These are phyloP conservation scores for Aspergillus sparsus DNA, from an alignment of 495 filamentous ascomycete genomes.

Conservation along the genomic window DNA sequence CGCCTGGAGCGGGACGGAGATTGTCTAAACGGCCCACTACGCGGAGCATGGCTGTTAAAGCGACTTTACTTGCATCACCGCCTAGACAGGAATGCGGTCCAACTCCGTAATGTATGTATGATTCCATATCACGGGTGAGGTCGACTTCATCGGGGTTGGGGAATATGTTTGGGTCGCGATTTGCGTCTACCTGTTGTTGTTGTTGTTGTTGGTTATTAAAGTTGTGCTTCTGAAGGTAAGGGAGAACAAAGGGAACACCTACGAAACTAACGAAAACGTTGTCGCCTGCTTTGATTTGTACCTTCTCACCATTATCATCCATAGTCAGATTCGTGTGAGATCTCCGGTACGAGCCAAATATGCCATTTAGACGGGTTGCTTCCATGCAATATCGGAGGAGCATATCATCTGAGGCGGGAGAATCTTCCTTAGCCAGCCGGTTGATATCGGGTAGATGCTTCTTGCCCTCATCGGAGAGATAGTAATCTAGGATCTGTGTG, in stretches of 20 bases:
- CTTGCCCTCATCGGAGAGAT: slow-evolving; percentile 57
- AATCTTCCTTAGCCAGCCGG: slow-evolving; percentile 50
- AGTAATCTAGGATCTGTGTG: slow-evolving; percentile 77
- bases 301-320: slow-evolving; percentile 50
- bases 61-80: slow-evolving; percentile 58
- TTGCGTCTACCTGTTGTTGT: slow-evolving; percentile 39
- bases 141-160: slow-evolving; percentile 63
- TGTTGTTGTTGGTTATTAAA: slow-evolving; percentile 2
- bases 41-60: slow-evolving; percentile 63
- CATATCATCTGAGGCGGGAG: slow-evolving; percentile 48
- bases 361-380: slow-evolving; percentile 61
- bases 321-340: slow-evolving; percentile 44
- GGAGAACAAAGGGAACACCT: slow-evolving; percentile 1
- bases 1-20: slow-evolving; percentile 62
- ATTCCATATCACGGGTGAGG: slow-evolving; percentile 62
- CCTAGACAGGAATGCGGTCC: slow-evolving; percentile 64
- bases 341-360: slow-evolving; percentile 58
- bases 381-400: slow-evolving; percentile 54
- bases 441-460: slow-evolving; percentile 59
- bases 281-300: slow-evolving; percentile 51
- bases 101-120: slow-evolving; percentile 65
- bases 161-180: slow-evolving; percentile 62
- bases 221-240: slow-evolving; percentile 23
- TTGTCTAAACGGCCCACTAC: slow-evolving; percentile 56
- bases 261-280: slow-evolving; percentile 54